Conservation (phyloP, 2,329 filamentous ascomycete genomes). For the Anthostomella pinea region DNA sequence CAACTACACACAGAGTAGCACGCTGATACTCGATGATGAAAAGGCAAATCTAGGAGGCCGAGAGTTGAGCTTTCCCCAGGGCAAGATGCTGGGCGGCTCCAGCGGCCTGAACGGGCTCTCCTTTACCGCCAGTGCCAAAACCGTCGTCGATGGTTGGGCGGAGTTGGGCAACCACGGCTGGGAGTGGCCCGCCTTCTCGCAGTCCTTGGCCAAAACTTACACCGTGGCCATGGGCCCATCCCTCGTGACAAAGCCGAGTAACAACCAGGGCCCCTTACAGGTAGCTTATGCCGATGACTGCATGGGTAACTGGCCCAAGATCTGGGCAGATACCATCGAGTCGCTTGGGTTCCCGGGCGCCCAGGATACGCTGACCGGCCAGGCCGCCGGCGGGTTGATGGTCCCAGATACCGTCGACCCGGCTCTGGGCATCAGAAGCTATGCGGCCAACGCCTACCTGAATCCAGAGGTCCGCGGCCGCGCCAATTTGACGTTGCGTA, state of each 20-base stretch:
- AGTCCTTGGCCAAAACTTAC: conserved; percentile 10
- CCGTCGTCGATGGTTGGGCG: conserved; percentile 12
- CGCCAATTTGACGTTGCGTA: conserved; percentile 12
- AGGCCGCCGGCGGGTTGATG: neutral
- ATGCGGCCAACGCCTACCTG: neutral
- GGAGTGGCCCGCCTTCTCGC: conserved; percentile 14
- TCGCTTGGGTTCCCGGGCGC: neutral
- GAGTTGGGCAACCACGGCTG: conserved; percentile 17
- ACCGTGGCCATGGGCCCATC: conserved; percentile 2
- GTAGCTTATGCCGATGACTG: neutral
- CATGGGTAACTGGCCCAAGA: neutral
- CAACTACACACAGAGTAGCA: no score
- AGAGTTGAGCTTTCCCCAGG: conserved; percentile 9
- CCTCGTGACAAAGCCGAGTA: neutral
- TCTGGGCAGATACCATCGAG: neutral
- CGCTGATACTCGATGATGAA: no score
- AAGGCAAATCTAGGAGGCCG: conserved; percentile 6
- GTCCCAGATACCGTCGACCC: conserved; percentile 1
- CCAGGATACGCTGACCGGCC: neutral
- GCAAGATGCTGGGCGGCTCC: conserved; percentile 14
- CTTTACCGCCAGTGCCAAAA: conserved; percentile 8
- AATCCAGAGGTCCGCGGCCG: neutral
- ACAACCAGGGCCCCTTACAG: conserved; percentile 2
- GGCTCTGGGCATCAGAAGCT: neutral
- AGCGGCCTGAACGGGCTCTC: conserved; percentile 14